Evolutionary conservation across 2,329 filamentous ascomycete species (phyloP).

Genomic region (Xylaria hypoxylon): DNA sequence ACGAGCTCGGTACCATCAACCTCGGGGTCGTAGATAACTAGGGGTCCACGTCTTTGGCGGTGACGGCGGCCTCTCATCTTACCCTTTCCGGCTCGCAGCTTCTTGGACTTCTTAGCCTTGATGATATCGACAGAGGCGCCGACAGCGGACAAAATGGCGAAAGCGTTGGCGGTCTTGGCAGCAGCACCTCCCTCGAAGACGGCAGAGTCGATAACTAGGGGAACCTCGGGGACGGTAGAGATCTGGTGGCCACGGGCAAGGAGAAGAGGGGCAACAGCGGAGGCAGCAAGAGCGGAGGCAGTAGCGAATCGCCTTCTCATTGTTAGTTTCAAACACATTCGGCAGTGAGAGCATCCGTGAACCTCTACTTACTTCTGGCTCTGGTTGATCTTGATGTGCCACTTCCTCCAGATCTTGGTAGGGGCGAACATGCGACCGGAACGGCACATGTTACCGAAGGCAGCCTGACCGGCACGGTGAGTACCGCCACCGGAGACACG

Average conservation of each 20-base stretch:
- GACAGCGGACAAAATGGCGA: constrained; percentile 88
- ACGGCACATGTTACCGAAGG: constrained; percentile 99
- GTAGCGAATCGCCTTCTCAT: constrained; percentile 87
- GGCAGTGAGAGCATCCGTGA: not conserved
- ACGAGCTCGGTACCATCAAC: constrained; percentile 94
- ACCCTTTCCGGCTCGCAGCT: constrained; percentile 98
- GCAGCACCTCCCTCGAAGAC: constrained; percentile 83
- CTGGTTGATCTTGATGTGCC: constrained; percentile 99
- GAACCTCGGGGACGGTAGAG: constrained; percentile 91
- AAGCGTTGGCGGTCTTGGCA: constrained; percentile 88
- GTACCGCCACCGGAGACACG: constrained; percentile 99
- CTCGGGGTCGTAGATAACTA: constrained; percentile 97
- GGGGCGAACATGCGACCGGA: constrained; percentile 99
- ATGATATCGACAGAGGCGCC: constrained; percentile 91
- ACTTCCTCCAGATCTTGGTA: constrained; percentile 99
- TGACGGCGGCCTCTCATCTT: constrained; percentile 97
- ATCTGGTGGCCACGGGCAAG: constrained; percentile 98
- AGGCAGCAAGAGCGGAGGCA: constrained; percentile 95
- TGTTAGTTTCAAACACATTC: constrained; percentile 37
- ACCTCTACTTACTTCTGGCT: constrained; percentile 83
- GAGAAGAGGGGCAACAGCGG: constrained; percentile 92
- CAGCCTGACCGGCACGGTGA: constrained; percentile 99
- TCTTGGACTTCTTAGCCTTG: constrained; percentile 97
- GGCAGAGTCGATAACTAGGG: constrained; percentile 92
- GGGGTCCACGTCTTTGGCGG: constrained; percentile 96